Percentiles rank a stretch among this genome's conserved stretches.
Evolutionary conservation across 169 alveolate genomes (phyloP).

Genomic region (Cytauxzoon felis): DNA sequence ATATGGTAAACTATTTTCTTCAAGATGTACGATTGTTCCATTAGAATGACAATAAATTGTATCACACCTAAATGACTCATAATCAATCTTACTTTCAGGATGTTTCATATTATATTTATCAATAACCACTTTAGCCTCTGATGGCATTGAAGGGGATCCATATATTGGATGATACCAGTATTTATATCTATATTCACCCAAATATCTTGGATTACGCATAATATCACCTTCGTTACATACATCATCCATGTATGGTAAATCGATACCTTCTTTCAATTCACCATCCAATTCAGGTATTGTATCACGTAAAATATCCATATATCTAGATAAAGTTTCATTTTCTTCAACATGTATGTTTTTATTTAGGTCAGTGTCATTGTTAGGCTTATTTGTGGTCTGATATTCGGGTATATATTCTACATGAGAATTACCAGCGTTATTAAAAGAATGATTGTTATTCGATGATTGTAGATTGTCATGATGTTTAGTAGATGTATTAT

Average conservation of each 20-base stretch:
- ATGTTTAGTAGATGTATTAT: too few relatives aligned
- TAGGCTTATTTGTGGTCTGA: too few relatives aligned
- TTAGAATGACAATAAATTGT: conserved; percentile 71
- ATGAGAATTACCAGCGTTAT: too few relatives aligned
- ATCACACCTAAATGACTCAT: conserved; percentile 61
- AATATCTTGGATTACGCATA: conserved; percentile 65
- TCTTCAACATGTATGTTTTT: too few relatives aligned
- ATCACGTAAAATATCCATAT: not conserved
- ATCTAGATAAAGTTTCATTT: too few relatives aligned
- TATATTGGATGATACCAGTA: conserved; percentile 68
- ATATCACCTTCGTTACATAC: conserved; percentile 73
- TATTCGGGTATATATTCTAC: too few relatives aligned
- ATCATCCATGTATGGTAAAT: conserved; percentile 67
- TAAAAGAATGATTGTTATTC: too few relatives aligned
- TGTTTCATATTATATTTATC: conserved; percentile 64
- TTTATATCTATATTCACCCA: conserved; percentile 65
- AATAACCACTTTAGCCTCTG: conserved; percentile 46
- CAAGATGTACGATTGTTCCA: conserved; percentile 73
- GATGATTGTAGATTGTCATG: too few relatives aligned
- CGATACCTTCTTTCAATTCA: conserved; percentile 18
- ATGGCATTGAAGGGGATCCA: conserved; percentile 67
- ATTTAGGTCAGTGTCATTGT: too few relatives aligned
- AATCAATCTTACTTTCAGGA: conserved; percentile 63
- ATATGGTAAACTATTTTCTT: conserved; percentile 55
- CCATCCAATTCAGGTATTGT: not conserved